These are phyloP conservation scores for Plasmodium blacklocki DNA, from an alignment of 169 alveolate species.

Conservation along the genomic window DNA sequence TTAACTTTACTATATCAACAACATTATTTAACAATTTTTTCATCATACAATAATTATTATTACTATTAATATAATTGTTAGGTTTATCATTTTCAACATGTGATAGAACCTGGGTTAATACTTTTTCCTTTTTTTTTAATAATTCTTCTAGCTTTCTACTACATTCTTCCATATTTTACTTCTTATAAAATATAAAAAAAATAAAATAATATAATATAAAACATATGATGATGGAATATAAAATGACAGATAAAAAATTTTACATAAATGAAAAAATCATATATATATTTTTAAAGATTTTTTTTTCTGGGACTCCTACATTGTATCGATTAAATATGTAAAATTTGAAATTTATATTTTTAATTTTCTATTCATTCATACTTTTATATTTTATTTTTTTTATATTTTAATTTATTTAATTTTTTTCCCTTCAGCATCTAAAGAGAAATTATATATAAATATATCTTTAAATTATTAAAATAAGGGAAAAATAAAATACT, in stretches of 20 bases:
- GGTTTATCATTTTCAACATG: neutral
- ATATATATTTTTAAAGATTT: too few species aligned
- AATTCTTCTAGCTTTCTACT: constrained; percentile 50
- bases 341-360: too few species aligned
- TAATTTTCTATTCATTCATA: too few species aligned
- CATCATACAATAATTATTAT: constrained; percentile 20
- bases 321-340: too few species aligned
- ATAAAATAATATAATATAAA: neutral
- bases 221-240: neutral
- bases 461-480: too few species aligned
- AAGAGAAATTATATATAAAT: too few species aligned
- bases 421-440: too few species aligned
- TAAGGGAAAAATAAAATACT: too few species aligned
- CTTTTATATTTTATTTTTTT: too few species aligned
- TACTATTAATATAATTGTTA: constrained; percentile 5
- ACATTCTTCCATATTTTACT: constrained; percentile 44
- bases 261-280: neutral
- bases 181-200: neutral
- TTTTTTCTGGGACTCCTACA: too few species aligned
- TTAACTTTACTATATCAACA: constrained; percentile 57
- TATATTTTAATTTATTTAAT: too few species aligned
- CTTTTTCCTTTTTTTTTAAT: constrained; percentile 2
- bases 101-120: too few species aligned
- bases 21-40: constrained; percentile 45
- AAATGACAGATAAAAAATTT: neutral